phyloP scores from a whole-genome alignment of 163 green algal genomes.

The Trebouxia gelatinosa region DNA sequence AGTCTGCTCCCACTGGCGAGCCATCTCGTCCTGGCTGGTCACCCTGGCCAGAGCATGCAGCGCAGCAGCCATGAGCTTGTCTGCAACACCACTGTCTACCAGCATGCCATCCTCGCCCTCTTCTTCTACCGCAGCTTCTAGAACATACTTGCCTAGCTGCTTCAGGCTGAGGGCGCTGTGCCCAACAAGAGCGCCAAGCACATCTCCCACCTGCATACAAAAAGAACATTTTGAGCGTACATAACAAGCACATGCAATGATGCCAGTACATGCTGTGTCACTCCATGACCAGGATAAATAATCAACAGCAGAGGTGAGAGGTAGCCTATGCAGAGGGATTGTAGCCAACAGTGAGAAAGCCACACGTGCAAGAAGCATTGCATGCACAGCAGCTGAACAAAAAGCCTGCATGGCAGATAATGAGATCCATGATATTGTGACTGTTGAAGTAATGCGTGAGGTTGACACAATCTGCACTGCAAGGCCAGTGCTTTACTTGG shows the following conservation, averaged over 20 bases:
- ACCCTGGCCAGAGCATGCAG: conserved; percentile 6
- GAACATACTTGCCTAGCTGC: conserved; percentile 30
- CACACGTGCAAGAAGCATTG: background rate
- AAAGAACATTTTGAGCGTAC: background rate
- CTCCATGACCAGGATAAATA: background rate
- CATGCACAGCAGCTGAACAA: background rate
- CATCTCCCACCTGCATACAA: conserved; percentile 34
- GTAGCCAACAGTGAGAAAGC: background rate
- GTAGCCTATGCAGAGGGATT: background rate
- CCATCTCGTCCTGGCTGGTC: background rate
- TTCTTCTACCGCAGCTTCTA: conserved; percentile 31
- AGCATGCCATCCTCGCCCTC: conserved; percentile 22
- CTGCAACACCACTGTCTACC: conserved; percentile 25
- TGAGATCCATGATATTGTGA: too few species aligned
- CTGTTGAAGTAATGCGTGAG: too few species aligned
- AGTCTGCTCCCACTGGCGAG: conserved; percentile 17
- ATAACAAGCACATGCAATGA: background rate
- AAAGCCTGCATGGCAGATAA: background rate
- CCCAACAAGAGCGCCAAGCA: conserved; percentile 24
- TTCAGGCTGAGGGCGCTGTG: conserved; percentile 25
- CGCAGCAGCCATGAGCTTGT: conserved; percentile 14
- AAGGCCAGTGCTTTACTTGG: too few species aligned
- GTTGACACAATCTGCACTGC: too few species aligned
- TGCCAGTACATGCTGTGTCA: background rate
- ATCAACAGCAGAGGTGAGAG: too few species aligned